Conservation (phyloP, 352 stramenopile genomes). For the Phytophthora lateralis region DNA sequence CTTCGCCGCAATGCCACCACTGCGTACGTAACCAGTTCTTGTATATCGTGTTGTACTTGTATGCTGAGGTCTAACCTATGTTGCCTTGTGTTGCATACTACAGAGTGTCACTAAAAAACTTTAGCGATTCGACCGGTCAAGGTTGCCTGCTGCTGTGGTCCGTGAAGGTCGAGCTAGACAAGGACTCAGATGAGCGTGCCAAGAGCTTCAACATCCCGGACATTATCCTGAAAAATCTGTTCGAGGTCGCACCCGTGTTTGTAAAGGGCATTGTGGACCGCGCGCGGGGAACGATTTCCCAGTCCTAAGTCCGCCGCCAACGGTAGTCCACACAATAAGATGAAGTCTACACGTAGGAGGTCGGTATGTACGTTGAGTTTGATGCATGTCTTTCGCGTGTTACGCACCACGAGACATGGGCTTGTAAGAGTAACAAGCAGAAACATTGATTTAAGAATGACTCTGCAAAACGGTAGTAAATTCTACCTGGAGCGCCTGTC, state of each 20-base stretch:
- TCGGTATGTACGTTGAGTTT: conserved; percentile 30
- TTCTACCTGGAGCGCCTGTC: conserved; percentile 22
- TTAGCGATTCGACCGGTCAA: conserved; percentile 69
- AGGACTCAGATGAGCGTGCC: conserved; percentile 70
- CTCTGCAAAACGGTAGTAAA: neutral
- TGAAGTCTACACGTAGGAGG: conserved; percentile 20
- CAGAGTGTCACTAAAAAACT: conserved; percentile 82
- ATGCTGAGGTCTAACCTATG: conserved; percentile 10
- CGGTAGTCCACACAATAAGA: conserved; percentile 21
- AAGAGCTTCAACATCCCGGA: conserved; percentile 85
- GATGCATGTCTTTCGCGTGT: conserved; percentile 20
- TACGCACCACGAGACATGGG: conserved; percentile 2
- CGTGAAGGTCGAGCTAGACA: conserved; percentile 82
- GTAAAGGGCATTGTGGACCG: conserved; percentile 87
- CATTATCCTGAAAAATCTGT: conserved; percentile 90
- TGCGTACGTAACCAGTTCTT: conserved; percentile 52
- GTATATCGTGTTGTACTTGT: neutral
- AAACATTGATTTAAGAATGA: conserved; percentile 14
- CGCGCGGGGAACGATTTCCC: conserved; percentile 53
- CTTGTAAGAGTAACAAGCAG: conserved; percentile 18
- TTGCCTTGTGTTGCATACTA: conserved; percentile 4
- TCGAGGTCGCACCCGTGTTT: conserved; percentile 85
- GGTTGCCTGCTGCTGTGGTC: conserved; percentile 84
- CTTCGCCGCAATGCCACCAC: conserved; percentile 81
- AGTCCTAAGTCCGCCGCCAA: conserved; percentile 28